phyloP scores from a whole-genome alignment of 139 green algal species.

The Micractinium conductrix region DNA sequence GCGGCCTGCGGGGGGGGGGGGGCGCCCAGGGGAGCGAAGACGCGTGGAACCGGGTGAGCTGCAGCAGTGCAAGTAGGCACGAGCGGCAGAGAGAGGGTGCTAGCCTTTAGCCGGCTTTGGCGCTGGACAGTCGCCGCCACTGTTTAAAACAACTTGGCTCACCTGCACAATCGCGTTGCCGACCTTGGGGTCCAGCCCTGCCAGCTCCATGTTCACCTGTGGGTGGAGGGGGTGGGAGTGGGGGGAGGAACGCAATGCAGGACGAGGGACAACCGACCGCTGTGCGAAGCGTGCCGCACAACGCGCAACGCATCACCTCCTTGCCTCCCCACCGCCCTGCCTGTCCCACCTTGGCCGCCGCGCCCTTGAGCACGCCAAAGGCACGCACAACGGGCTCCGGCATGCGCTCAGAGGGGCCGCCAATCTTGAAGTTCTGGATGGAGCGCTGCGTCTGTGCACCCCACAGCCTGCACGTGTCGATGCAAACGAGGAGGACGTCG shows the following conservation, averaged over 20 bases:
- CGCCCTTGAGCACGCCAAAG: conserved; percentile 93
- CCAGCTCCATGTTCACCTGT: conserved; percentile 80
- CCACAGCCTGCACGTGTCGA: conserved; percentile 81
- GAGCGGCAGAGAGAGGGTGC: not conserved
- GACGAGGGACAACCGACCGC: too few species aligned
- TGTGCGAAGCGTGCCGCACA: too few species aligned
- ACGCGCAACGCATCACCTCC: not conserved
- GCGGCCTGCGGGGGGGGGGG: conserved; percentile 48
- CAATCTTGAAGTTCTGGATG: conserved; percentile 97
- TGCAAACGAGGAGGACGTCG: too few species aligned
- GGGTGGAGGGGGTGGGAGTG: not conserved
- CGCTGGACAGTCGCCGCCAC: too few species aligned
- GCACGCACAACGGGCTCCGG: conserved; percentile 90
- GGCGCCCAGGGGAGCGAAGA: not conserved
- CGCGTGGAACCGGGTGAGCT: too few species aligned
- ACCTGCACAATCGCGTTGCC: conserved; percentile 73
- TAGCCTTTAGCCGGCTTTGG: too few species aligned
- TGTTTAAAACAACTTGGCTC: not conserved
- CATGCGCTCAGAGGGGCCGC: conserved; percentile 89
- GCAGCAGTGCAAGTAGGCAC: not conserved
- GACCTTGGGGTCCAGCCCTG: conserved; percentile 65
- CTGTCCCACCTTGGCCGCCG: conserved; percentile 72
- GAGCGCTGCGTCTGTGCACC: conserved; percentile 98
- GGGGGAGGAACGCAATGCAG: not conserved
- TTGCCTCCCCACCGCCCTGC: not conserved